Percentiles rank a stretch among this genome's conserved stretches.
Evolutionary conservation across 768 basidiomycete genomes (phyloP).

Genomic region (Serendipita sp.): DNA sequence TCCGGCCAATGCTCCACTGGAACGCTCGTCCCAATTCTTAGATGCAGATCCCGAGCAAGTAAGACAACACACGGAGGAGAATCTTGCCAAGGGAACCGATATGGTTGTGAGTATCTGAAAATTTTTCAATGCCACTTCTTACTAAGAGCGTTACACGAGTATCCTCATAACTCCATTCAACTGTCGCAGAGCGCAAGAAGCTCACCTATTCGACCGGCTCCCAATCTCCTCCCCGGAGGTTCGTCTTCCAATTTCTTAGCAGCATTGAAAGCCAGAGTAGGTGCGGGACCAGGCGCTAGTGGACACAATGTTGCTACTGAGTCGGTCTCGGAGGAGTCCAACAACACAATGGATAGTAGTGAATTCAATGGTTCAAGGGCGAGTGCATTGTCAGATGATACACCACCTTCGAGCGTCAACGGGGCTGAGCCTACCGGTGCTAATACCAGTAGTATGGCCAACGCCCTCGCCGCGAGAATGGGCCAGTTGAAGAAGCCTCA

Average conservation of each 20-base stretch:
- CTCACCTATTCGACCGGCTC: neutral
- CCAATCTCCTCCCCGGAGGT: neutral
- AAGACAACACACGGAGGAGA: slow-evolving; percentile 75
- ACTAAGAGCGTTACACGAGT: neutral
- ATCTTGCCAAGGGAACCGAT: slow-evolving; percentile 56
- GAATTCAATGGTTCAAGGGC: neutral
- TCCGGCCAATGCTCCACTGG: slow-evolving; percentile 21
- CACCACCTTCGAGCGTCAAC: neutral
- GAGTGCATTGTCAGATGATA: neutral
- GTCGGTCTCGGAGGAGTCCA: neutral
- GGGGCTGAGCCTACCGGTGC: neutral
- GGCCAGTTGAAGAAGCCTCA: neutral
- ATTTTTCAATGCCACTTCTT: neutral
- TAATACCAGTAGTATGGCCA: neutral
- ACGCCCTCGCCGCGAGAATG: neutral
- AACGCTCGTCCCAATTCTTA: slow-evolving; percentile 68
- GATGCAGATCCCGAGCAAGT: slow-evolving; percentile 63
- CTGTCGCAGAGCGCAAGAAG: neutral
- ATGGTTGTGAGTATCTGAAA: slow-evolving; percentile 30
- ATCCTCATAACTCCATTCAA: slow-evolving; percentile 5
- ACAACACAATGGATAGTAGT: slow-evolving; percentile 1
- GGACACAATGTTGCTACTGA: neutral
- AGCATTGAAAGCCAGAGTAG: neutral
- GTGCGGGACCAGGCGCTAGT: neutral
- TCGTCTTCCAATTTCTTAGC: neutral